Percentiles rank a stretch among this genome's conserved stretches.
phyloP scores from a whole-genome alignment of 345 rosid species.

The Salix purpurea region DNA sequence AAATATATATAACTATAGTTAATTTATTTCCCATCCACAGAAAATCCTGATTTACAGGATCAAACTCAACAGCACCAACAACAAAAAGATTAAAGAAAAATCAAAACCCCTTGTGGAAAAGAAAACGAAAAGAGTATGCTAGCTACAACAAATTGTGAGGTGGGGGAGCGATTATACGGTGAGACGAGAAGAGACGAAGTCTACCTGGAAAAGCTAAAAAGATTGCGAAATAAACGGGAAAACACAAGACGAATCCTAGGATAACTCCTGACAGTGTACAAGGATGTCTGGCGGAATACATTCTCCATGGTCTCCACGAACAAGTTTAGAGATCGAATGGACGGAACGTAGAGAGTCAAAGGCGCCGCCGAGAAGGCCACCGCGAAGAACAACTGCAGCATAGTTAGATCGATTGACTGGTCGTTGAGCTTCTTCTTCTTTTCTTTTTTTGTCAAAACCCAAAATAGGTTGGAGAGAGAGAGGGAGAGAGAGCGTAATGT shows the following conservation, averaged over 20 bases:
- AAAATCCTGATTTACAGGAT: background rate
- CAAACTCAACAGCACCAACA: background rate
- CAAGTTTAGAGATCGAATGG: slow-evolving; percentile 36
- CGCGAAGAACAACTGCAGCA: slow-evolving; percentile 45
- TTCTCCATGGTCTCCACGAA: slow-evolving; percentile 37
- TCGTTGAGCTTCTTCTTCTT: too few species aligned
- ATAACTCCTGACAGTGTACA: slow-evolving; percentile 18
- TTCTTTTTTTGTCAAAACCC: background rate
- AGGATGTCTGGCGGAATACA: slow-evolving; percentile 21
- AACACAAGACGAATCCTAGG: slow-evolving; percentile 35
- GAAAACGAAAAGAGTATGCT: background rate
- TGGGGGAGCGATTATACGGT: background rate
- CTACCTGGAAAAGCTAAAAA: slow-evolving; percentile 18
- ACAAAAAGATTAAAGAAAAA: background rate
- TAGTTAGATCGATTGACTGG: background rate
- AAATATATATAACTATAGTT: background rate
- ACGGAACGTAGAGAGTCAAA: slow-evolving; percentile 43
- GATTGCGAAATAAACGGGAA: slow-evolving; percentile 26
- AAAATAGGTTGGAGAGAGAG: background rate
- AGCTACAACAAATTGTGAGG: background rate
- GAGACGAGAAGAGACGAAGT: background rate
- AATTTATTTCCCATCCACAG: background rate
- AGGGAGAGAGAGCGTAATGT: background rate
- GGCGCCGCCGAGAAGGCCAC: slow-evolving; percentile 56
- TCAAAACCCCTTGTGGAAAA: background rate